phyloP scores from a whole-genome alignment of 2,329 filamentous ascomycete genomes.

The Daldinia sp. region DNA sequence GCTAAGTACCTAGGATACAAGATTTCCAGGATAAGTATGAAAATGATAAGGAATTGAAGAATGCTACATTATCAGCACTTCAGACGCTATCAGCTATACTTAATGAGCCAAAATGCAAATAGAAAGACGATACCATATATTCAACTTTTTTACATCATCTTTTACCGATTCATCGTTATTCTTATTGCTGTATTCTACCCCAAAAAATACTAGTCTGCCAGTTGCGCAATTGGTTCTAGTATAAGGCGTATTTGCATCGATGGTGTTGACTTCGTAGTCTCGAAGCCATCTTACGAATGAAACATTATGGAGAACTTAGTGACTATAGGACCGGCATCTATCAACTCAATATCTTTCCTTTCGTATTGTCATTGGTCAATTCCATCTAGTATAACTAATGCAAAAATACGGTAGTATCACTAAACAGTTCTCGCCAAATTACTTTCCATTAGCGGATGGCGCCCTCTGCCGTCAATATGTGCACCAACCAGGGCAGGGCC shows the following conservation, averaged over 20 bases:
- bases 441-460: neutral
- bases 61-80: neutral
- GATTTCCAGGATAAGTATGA: neutral
- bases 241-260: neutral
- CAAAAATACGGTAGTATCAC: neutral
- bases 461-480: neutral
- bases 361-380: neutral
- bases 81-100: neutral
- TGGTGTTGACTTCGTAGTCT: neutral
- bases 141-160: neutral
- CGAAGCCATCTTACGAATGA: neutral
- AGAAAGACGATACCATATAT: conserved; percentile 1
- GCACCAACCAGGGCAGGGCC: neutral
- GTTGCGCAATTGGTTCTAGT: neutral
- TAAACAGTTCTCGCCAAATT: neutral
- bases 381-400: neutral
- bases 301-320: neutral
- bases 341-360: neutral
- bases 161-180: neutral
- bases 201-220: neutral
- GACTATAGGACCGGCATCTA: neutral
- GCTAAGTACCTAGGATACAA: conserved; percentile 10
- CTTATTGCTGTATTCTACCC: neutral
- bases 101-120: neutral
- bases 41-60: conserved; percentile 12